Evolutionary conservation across 116 monocot genomes (phyloP).

Genomic region (Phalaenopsis hybrid): DNA sequence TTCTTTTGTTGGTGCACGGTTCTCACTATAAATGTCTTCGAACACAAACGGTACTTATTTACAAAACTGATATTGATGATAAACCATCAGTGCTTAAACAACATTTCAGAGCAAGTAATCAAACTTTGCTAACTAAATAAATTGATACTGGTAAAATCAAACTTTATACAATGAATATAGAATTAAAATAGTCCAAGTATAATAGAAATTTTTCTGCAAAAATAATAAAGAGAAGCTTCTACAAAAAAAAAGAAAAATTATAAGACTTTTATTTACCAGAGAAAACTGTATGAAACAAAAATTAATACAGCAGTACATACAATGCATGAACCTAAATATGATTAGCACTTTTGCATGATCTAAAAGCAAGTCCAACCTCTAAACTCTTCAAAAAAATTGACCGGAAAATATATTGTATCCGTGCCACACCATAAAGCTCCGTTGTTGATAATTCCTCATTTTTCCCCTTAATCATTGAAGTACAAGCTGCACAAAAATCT

Average conservation of each 20-base stretch:
- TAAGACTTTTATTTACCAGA: neutral
- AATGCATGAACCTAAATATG: no score
- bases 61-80: conserved; percentile 1
- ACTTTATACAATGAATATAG: no score
- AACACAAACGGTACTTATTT: neutral
- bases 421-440: conserved; percentile 94
- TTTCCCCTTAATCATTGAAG: conserved; percentile 93
- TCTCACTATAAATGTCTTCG: conserved; percentile 20
- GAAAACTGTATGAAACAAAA: neutral
- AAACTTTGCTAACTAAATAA: no score
- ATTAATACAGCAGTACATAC: neutral
- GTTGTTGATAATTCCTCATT: conserved; percentile 86
- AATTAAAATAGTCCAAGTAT: no score
- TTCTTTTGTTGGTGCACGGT: conserved; percentile 48
- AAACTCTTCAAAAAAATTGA: conserved; percentile 94
- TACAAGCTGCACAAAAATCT: conserved; percentile 56
- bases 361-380: conserved; percentile 45
- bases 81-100: neutral
- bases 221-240: no score
- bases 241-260: no score
- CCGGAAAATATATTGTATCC: conserved; percentile 99
- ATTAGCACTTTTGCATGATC: neutral
- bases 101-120: neutral
- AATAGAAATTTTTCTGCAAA: no score
- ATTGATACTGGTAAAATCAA: no score